Base-by-base conservation (phyloP, 768 basidiomycete species). In the Boletus insuetus region DNA sequence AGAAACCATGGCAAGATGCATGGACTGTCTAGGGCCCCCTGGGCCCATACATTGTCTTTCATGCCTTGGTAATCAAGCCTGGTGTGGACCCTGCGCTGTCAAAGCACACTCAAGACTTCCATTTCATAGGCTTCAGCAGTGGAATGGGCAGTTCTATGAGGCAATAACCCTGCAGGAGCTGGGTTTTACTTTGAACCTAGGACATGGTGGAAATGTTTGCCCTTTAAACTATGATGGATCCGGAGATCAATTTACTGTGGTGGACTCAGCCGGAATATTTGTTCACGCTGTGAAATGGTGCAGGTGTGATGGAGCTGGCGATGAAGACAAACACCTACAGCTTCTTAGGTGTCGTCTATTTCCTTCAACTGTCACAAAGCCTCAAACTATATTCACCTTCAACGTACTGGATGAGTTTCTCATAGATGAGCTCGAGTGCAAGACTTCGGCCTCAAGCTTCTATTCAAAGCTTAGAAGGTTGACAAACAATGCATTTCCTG, bases 381-480 rank as follows among this genome's bases (percentile, higher is more conserved):
- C 65, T n/a, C 39, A 56, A 32, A 59, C 57, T 0, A 64, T 55
- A 2, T 68, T 69, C 24, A 66, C 60, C 3, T 67, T 67, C 42
- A 20, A 43, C 4, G 63, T 63, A 2, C 58, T 69, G 10, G 50
- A 70, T 41, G 11, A 59, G 5, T 66, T 68, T 42, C 34, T 57
- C 6, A 44, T 69, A 6, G 58, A 67, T 17, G 9, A 37, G 0
- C 13, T 69, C 22, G 59, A 66, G 34, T 66, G 66, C 45, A 53
- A 53, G n/a, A 47, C 45, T 1, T 31, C 29, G 6, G 45, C 52
- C 1, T 31, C 20, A 8, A 46, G 44, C 37, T 53, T 46, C 20
- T 46, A 46, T 32, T 7, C 6, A 5, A 47, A 53, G 38, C 38
- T 53, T 4, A 20, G 12, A 22, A 53, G 44, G 5, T 10, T 53